Base-by-base conservation (phyloP, 1,284 basidiomycete genomes). In the Stygiomarasmius scandens region DNA sequence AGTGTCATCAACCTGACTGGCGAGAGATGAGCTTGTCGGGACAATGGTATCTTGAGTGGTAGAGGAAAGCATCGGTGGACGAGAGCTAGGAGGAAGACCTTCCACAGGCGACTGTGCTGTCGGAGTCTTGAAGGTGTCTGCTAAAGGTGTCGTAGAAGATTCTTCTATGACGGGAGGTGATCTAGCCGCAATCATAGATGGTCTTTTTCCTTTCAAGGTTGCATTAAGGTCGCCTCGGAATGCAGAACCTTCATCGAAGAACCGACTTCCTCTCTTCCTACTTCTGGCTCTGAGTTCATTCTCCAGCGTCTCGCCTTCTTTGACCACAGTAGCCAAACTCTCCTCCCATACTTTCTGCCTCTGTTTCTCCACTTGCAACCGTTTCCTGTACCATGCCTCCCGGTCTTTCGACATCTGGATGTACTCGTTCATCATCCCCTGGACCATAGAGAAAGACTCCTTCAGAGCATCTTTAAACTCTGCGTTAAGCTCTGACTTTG, bases 291-390 rank as follows among this genome's bases (percentile, higher is more conserved):
- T 85, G 71, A 95, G 80, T 74, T 95, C 92, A 60, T 77, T 74
- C 75, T 98, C 96, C 48, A 97, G 82, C 25, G 82, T 84, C 63
- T 93, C 93, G 43, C 96, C 94, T 69, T 97, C 93, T 56, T 84
- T 80, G 0, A 95, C 95, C 2, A 97, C 90, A 0, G 86, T 84
- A 52, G 90, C 86, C 67, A 98, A 77, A 71, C 93, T 96, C 72
- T 96, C 92, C 73, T 98, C 95, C 96, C 96, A 98, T 20, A 96
- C 79, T 29, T 78, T 82, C 67, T 91, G 85, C 24, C 92, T 81
- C 68, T 88, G 84, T 49, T 84, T 80, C 68, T 97, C 95, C 20
- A 80, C 78, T 62, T 80, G 78, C 14, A 93, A 77, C 58, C 82
- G 76, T 34, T 74, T 74, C 50, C 76, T 75, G 76, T 88, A 93